Evolutionary conservation across 176 grass and related monocot genomes (phyloP).

Genomic region (Panicum miliaceum): DNA sequence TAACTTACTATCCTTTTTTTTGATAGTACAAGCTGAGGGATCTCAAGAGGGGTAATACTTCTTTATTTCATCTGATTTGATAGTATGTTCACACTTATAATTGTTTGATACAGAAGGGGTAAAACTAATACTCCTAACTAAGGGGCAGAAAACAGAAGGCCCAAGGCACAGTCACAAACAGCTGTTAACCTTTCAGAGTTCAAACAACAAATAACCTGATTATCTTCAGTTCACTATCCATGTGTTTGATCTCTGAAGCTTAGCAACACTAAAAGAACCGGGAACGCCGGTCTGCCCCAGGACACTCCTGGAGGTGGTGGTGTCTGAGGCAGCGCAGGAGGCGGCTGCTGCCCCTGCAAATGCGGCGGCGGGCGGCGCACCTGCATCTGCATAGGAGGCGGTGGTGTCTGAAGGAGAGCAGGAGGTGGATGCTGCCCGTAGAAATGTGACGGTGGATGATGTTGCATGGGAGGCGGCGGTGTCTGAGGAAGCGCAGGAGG

Average conservation of each 20-base stretch:
- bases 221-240: not conserved
- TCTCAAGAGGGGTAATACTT: too few relatives aligned
- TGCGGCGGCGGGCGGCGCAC: not conserved
- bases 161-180: not conserved
- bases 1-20: not conserved
- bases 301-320: not conserved
- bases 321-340: not conserved
- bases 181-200: not conserved
- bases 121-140: not conserved
- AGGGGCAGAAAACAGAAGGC: slow-evolving; percentile 5
- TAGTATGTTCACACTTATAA: not conserved
- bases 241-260: not conserved
- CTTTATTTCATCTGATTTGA: not conserved
- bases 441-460: not conserved
- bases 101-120: not conserved
- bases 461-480: not conserved
- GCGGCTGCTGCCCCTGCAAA: not conserved
- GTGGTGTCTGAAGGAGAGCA: not conserved
- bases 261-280: not conserved
- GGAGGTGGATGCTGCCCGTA: not conserved
- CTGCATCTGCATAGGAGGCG: not conserved
- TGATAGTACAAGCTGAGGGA: not conserved
- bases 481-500: not conserved
- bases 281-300: not conserved
- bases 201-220: not conserved